Conservation (phyloP, 1,284 basidiomycete species). For the Puccinia triticina region DNA sequence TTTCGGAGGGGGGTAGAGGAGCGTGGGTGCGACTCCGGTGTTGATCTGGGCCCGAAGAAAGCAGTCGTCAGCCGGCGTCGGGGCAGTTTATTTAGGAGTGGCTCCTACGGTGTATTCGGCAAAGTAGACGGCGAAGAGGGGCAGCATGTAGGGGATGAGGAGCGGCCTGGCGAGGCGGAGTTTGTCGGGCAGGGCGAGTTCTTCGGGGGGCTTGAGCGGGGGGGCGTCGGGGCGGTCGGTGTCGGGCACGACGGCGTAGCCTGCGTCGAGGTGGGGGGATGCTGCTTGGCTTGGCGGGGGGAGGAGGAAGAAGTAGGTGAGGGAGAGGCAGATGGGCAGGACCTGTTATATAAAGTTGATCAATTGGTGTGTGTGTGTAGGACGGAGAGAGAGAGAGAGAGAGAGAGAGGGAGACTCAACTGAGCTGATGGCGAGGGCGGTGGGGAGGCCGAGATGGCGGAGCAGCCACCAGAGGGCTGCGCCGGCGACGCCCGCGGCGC, state of each 20-base stretch:
- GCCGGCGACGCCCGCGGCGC: conserved; percentile 88
- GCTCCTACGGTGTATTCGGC: conserved; percentile 82
- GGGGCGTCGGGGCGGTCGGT: conserved; percentile 22
- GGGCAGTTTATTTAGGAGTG: not conserved
- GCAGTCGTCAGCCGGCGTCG: not conserved
- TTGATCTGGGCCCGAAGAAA: not conserved
- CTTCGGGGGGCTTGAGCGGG: not conserved
- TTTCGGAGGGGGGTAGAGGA: conserved; percentile 83
- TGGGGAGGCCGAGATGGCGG: conserved; percentile 77
- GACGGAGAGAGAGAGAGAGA: conserved; percentile 64
- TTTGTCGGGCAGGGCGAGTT: conserved; percentile 54
- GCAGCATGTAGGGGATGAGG: conserved; percentile 57
- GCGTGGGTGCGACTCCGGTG: conserved; percentile 83
- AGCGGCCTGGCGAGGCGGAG: conserved; percentile 56
- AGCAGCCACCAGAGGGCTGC: conserved; percentile 94
- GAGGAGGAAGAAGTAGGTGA: conserved; percentile 74
- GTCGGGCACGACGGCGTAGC: conserved; percentile 43
- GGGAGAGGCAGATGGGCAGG: conserved; percentile 74
- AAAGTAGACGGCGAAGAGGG: conserved; percentile 64
- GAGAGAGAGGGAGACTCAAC: conserved; percentile 42
- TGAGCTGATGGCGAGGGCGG: conserved; percentile 73
- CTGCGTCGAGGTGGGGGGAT: not conserved
- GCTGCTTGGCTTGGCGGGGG: conserved; percentile 64
- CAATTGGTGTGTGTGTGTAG: not conserved
- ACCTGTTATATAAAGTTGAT: conserved; percentile 64